Evolutionary conservation across 176 grass and related monocot species (phyloP), one percentile per base, ranked within the genome.

Genomic region (Cenchrus americanus): DNA sequence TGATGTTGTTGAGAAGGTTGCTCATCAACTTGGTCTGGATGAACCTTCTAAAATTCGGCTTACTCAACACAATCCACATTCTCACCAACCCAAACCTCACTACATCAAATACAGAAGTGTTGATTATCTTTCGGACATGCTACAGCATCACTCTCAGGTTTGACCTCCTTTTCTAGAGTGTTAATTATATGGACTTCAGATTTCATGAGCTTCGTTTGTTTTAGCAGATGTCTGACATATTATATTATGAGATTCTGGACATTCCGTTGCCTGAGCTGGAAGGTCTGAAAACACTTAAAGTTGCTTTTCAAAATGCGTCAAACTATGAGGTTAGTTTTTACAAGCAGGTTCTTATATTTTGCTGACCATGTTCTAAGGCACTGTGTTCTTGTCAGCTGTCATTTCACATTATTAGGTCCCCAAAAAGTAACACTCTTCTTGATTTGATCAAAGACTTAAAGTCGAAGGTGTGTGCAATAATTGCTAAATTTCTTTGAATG

Each of bases 211-310:
- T 77, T 83, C 18, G 23, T 85, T 85, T 85, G 37, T 89, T 53
- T 42, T 14, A 37, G 48, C 85, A 94, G 93, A 88, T 87, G 48
- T 86, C 37, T 90, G 85, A 94, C 50, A 86, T 94, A 75, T 65
- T 94, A 69, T 94, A 94, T 88, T 92, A 94, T 50, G 93, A 94
- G 63, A 74, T 88, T 62, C 71, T 94, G 82, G 93, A 94, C 64
- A 94, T 94, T 83, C 93, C 93, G 77, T 87, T 94, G 78, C 93
- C 93, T n/a, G 85, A 90, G 74, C 86, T 94, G 71, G 90, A 94
- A 94, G 80, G 71, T 51, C 69, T 90, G 69, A 92, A 88, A 74
- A 90, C 87, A 51, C 65, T 94, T 57, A 94, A 84, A 74, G 65
- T 94, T 17, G 65, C 82, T 76, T 94, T 92, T 83, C 83, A 92